Evolutionary conservation across 345 rosid genomes (phyloP).

Genomic region (Salix udensis): DNA sequence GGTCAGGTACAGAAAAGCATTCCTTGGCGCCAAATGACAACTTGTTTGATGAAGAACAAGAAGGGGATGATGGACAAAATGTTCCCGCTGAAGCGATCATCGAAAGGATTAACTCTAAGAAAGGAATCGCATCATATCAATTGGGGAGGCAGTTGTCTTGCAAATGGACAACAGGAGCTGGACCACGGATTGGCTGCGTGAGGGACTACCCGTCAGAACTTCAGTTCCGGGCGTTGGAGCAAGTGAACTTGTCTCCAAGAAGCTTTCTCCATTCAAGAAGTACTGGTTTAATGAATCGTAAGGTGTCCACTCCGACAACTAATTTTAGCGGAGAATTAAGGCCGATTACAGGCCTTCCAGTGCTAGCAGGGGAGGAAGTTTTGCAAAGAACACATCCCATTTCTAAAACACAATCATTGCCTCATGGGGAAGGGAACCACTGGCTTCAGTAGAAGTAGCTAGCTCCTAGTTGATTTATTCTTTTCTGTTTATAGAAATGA

Average conservation of each 20-base stretch:
- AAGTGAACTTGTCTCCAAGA: conserved; percentile 80
- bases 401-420: conserved; percentile 2
- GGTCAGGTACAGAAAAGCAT: conserved; percentile 21
- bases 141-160: conserved; percentile 76
- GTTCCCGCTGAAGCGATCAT: conserved; percentile 50
- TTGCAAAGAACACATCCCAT: conserved; percentile 18
- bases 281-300: conserved; percentile 15
- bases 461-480: conserved; percentile 39
- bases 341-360: background rate
- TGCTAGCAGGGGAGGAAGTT: background rate
- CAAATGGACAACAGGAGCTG: conserved; percentile 96
- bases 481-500: conserved; percentile 61
- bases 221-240: conserved; percentile 81
- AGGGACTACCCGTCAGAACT: conserved; percentile 80
- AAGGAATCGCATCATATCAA: conserved; percentile 59
- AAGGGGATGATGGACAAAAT: conserved; percentile 32
- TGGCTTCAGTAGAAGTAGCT: conserved; percentile 21
- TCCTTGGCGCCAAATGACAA: conserved; percentile 12
- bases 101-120: conserved; percentile 58
- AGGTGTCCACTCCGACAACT: background rate
- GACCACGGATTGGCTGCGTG: conserved; percentile 92
- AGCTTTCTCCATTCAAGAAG: conserved; percentile 14
- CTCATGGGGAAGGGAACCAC: conserved; percentile 20
- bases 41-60: conserved; percentile 18
- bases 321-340: conserved; percentile 6